Evolutionary conservation across 345 rosid genomes (phyloP).

Genomic region (thale cress (Arabidopsis thaliana)): TAIR10.1 NC_003071.7:9142501-9143000

Average conservation of each 20-base stretch:
- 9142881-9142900: not conserved
- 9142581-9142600: constrained; percentile 93
- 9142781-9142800: constrained; percentile 91
- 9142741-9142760: constrained; percentile 85
- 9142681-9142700: constrained; percentile 7
- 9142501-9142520: not conserved
- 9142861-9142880: not conserved
- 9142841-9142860: not conserved
- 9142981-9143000: not conserved
- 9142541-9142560: constrained; percentile 67
- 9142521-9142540: constrained; percentile 83
- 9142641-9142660: constrained; percentile 8
- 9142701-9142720: constrained; percentile 7
- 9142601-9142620: constrained; percentile 97
- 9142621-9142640: constrained; percentile 19
- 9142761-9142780: constrained; percentile 95
- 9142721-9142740: constrained; percentile 25
- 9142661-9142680: not conserved
- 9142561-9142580: constrained; percentile 87
- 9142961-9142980: constrained; percentile 9
- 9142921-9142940: constrained; percentile 1
- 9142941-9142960: not conserved
- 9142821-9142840: not conserved
- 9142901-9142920: constrained; percentile 28
- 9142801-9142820: constrained; percentile 46